Conservation (phyloP, 805 yeast species). For the Candida dendrica region DNA sequence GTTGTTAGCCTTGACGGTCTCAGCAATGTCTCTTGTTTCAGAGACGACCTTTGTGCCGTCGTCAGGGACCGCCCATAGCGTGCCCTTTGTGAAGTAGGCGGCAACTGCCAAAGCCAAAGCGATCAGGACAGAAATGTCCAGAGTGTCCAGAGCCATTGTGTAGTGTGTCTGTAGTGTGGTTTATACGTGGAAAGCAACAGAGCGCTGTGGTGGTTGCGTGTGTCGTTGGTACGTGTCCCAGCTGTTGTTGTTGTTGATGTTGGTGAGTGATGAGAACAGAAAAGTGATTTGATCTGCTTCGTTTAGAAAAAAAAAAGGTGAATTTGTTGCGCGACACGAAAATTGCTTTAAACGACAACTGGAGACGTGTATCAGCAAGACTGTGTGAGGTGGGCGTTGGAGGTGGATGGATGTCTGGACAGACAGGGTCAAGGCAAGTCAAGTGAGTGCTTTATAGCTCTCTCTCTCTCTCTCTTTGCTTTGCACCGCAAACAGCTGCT, state of each 20-base stretch:
- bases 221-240: no score
- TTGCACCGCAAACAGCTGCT: no score
- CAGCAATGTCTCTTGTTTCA: constrained; percentile 50
- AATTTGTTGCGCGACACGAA: neutral
- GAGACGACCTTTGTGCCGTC: constrained; percentile 25
- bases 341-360: no score
- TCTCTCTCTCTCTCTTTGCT: no score
- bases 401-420: no score
- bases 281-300: neutral
- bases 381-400: no score
- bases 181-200: neutral
- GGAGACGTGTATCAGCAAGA: no score
- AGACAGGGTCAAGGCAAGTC: no score
- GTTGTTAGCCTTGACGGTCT: constrained; percentile 48
- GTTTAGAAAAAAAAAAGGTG: neutral
- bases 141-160: constrained; percentile 57
- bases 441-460: no score
- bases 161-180: neutral
- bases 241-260: neutral
- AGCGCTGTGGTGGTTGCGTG: no score
- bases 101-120: constrained; percentile 59
- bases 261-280: neutral
- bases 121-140: constrained; percentile 63
- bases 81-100: constrained; percentile 62
- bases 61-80: constrained; percentile 35